Base-by-base conservation (phyloP, 805 yeast species). In the Spathaspora sp. region DNA sequence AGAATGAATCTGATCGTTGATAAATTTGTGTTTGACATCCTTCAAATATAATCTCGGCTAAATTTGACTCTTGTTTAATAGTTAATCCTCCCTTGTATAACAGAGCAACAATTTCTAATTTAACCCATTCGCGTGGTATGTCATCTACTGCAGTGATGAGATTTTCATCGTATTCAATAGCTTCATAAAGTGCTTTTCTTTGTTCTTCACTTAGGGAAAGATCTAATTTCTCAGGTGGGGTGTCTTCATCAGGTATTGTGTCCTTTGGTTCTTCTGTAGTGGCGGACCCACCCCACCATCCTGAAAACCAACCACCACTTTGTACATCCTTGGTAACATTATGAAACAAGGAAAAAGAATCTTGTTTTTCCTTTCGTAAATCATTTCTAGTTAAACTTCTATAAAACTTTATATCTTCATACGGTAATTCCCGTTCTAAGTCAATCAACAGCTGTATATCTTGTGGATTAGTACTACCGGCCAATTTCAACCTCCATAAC, bases 131-230 rank as follows among this genome's bases (percentile, higher is more conserved):
- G 49, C 82, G 79, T 0, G 97, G 96, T 1, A 87, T 61, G 6
- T 83, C 69, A 6, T 83, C 69, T 1, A 85, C 71, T 28, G 82
- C 82, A 1, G 76, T 60, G 0, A 79, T 50, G 1, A 72, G 73
- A 18, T 75, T 68, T 55, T 92, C 97, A 58, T 92, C 89, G 58
- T 85, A 92, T 55, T 92, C 99, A 56, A 94, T 92, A 0, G 97
- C 96, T 54, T 89, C 96, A 62, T 90, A 92, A 18, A 94, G 74
- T 53, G 96, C 99, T 62, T 89, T 79, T 55, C 89, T 78, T 62
- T 94, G 97, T 57, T 91, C 96, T 12, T 89, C 96, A 0, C 94
- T 82, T 65, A 94, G 58, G 29, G 60, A 59, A 35, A 74, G 55
- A 46, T 67, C 67, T 32, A 63, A 49, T 2, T 63, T 32, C 59